Evolutionary conservation across 2,329 filamentous ascomycete species (phyloP).

Genomic region (Nothophoma quercina): DNA sequence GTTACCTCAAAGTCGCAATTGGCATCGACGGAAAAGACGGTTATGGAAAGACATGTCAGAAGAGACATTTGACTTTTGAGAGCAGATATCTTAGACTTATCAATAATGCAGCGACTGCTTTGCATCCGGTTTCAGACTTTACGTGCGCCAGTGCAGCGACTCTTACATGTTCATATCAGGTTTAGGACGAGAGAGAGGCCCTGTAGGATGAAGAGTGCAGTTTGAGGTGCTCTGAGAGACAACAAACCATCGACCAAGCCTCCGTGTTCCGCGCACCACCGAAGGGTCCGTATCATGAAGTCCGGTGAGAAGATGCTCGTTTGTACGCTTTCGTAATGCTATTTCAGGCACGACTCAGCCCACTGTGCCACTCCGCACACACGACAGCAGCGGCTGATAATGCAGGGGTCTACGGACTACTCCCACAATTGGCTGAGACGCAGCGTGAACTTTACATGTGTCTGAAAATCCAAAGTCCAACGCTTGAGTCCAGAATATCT

Average conservation of each 20-base stretch:
- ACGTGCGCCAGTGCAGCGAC: no score
- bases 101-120: constrained; percentile 16
- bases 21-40: constrained; percentile 47
- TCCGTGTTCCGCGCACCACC: background rate
- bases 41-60: constrained; percentile 35
- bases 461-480: no score
- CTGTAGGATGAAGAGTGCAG: no score
- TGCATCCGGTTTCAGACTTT: background rate
- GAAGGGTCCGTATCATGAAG: background rate
- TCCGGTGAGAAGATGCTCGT: background rate
- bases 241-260: no score
- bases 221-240: no score
- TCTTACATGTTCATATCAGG: no score
- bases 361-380: constrained; percentile 4
- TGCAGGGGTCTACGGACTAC: background rate
- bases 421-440: background rate
- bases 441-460: background rate
- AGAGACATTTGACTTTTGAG: constrained; percentile 20
- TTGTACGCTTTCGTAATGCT: constrained; percentile 2
- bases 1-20: constrained; percentile 34
- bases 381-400: background rate
- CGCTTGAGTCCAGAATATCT: no score
- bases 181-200: no score
- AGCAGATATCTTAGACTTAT: constrained; percentile 16
- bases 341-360: constrained; percentile 10